These are phyloP conservation scores for Guillardia theta DNA, from an alignment of 78 protist genomes.

Conservation along the genomic window DNA sequence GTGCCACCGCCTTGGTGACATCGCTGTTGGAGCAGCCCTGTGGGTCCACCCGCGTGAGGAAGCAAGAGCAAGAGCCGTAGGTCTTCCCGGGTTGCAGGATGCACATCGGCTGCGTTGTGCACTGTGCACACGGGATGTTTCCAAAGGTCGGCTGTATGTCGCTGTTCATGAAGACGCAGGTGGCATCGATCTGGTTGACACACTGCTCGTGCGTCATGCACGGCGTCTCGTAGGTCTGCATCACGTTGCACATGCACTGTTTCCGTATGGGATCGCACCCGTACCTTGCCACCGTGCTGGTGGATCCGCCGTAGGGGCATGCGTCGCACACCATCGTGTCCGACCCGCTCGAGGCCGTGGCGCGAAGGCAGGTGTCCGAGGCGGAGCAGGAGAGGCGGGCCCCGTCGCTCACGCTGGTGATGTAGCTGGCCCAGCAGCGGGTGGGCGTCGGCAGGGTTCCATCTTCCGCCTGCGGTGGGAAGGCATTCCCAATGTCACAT, in stretches of 20 bases:
- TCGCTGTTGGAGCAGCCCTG: no score
- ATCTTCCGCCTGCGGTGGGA: no score
- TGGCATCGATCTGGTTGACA: background rate
- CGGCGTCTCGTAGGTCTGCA: background rate
- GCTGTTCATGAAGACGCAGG: background rate
- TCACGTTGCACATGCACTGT: background rate
- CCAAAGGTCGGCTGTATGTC: background rate
- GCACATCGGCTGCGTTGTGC: background rate
- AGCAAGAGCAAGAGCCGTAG: background rate
- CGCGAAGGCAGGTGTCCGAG: background rate
- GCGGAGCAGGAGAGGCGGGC: background rate
- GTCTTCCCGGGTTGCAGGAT: background rate
- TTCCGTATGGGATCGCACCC: background rate
- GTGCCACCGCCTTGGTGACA: no score
- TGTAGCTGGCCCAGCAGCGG: background rate
- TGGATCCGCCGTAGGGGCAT: background rate
- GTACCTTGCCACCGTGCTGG: background rate
- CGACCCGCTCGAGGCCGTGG: background rate
- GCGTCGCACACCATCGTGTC: background rate
- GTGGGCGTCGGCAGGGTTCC: background rate
- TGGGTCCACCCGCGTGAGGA: background rate
- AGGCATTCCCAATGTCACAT: no score
- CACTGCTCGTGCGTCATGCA: background rate
- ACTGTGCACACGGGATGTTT: background rate
- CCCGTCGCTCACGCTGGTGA: background rate